phyloP scores from a whole-genome alignment of 192 early-diverging fungal genomes.

The Dimargaris xerosporica region DNA sequence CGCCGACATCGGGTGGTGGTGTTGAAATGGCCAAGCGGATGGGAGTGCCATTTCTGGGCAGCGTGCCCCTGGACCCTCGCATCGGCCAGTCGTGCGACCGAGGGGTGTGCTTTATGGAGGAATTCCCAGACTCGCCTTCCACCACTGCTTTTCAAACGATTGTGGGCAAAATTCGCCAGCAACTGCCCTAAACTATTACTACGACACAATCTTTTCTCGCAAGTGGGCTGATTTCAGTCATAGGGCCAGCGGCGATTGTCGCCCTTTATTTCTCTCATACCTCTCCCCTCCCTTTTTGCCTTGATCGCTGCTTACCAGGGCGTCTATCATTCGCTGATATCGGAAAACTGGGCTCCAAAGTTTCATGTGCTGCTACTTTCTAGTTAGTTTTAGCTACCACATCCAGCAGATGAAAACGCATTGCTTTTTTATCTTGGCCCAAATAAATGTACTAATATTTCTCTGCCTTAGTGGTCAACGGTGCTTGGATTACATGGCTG shows the following conservation, averaged over 20 bases:
- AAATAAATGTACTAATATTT: too few species aligned
- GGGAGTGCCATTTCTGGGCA: slow-evolving; percentile 43
- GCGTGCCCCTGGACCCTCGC: slow-evolving; percentile 61
- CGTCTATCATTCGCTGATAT: background rate
- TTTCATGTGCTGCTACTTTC: too few species aligned
- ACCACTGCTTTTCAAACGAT: slow-evolving; percentile 45
- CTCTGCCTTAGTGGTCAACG: too few species aligned
- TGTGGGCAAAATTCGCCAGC: slow-evolving; percentile 24
- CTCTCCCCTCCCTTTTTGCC: background rate
- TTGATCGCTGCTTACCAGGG: background rate
- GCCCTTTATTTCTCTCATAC: background rate
- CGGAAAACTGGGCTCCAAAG: too few species aligned
- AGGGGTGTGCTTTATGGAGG: slow-evolving; percentile 80
- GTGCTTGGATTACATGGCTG: too few species aligned
- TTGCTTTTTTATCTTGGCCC: too few species aligned
- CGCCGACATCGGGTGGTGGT: slow-evolving; percentile 63
- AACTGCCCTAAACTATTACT: background rate
- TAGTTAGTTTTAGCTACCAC: too few species aligned
- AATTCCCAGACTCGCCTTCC: slow-evolving; percentile 78
- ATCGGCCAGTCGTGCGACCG: slow-evolving; percentile 73
- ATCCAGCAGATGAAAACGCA: too few species aligned
- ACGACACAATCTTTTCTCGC: background rate
- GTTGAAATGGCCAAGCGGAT: slow-evolving; percentile 45
- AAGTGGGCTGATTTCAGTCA: background rate
- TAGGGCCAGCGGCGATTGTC: background rate